A percentile compares a stretch with the other conserved stretches of the same genome.
Conservation (phyloP, 257 asterid genomes). For the Fraxinus americana region DNA sequence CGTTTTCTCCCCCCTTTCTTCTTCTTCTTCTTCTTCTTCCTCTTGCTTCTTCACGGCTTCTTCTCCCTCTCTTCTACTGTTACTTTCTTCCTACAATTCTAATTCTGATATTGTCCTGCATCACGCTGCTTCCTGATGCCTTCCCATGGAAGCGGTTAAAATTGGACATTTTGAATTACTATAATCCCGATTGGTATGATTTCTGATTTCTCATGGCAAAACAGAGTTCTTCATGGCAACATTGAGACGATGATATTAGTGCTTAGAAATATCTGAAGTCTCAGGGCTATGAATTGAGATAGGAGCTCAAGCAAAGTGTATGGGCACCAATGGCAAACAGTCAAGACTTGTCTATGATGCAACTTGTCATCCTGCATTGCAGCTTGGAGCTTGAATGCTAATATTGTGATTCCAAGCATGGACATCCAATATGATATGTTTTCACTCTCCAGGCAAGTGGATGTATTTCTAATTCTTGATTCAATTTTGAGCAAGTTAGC, state of each 20-base stretch:
- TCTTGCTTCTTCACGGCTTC: no score
- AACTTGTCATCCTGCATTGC: background rate
- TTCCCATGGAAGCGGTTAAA: no score
- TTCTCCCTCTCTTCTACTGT: no score
- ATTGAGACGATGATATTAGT: background rate
- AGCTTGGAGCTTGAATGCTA: background rate
- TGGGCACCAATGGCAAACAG: background rate
- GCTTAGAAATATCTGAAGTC: background rate
- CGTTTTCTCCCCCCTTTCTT: no score
- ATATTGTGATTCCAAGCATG: background rate
- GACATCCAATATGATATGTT: background rate
- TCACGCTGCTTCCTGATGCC: no score
- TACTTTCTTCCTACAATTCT: no score
- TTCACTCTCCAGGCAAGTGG: background rate
- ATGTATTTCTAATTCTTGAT: background rate
- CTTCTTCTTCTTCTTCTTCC: no score
- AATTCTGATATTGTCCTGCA: no score
- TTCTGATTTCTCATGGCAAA: background rate
- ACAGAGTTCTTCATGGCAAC: background rate
- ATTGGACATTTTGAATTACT: no score
- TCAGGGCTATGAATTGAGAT: background rate
- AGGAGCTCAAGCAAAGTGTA: no score
- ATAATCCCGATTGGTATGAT: background rate
- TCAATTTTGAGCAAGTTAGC: background rate
- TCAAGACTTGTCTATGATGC: no score